Conservation (phyloP, 352 stramenopile species). For the Globisporangium polare region DNA sequence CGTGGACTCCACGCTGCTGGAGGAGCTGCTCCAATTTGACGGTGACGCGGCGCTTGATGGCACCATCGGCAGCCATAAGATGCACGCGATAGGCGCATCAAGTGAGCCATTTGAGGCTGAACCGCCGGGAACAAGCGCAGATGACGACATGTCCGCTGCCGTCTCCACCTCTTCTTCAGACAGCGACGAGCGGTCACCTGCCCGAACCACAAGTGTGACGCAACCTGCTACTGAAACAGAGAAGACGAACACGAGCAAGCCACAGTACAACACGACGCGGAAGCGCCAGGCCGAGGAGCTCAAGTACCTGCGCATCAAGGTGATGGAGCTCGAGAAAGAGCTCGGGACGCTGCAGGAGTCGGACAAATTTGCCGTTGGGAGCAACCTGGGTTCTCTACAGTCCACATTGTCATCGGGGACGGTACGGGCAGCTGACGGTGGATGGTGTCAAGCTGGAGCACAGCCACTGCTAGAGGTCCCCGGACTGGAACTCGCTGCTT, state of each 20-base stretch:
- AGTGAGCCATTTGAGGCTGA: background rate
- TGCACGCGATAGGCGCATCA: no score
- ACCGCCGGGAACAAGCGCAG: no score
- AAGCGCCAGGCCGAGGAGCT: constrained; percentile 37
- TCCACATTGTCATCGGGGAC: background rate
- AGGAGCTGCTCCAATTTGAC: background rate
- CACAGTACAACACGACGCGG: background rate
- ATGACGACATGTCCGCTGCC: background rate
- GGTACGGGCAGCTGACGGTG: no score
- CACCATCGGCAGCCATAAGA: no score
- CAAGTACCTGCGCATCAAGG: constrained; percentile 39
- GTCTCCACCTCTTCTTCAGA: background rate
- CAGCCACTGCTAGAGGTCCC: background rate
- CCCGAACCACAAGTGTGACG: background rate
- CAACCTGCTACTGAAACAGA: background rate
- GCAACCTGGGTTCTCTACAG: background rate
- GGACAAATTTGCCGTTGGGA: background rate
- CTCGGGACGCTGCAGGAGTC: background rate
- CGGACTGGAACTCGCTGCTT: background rate
- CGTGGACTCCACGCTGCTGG: background rate
- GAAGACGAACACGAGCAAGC: background rate
- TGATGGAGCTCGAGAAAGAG: constrained; percentile 30
- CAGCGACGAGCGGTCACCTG: background rate
- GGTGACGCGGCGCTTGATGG: background rate
- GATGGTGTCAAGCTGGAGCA: no score